Conservation (phyloP, 768 basidiomycete species). For the Tephrocybe sp. region DNA sequence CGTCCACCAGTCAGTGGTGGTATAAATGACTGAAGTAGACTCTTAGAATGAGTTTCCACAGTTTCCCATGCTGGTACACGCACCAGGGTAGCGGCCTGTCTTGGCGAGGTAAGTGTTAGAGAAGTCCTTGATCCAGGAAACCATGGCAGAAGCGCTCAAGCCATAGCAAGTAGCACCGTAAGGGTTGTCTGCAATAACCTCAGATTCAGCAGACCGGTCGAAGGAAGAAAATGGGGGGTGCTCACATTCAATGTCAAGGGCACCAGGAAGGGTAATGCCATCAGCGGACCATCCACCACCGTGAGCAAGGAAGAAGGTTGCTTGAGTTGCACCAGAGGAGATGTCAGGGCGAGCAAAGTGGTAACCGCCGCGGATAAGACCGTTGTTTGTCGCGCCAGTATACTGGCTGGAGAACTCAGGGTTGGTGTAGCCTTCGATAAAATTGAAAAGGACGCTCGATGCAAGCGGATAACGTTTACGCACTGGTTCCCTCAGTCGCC, state of each 20-base stretch:
- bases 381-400: constrained; percentile 52
- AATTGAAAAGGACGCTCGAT: neutral
- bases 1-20: constrained; percentile 68
- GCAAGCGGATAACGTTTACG: neutral
- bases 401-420: constrained; percentile 52
- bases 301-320: constrained; percentile 55
- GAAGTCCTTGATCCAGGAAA: constrained; percentile 63
- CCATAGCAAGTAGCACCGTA: constrained; percentile 55
- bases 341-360: constrained; percentile 47
- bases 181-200: constrained; percentile 43
- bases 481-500: constrained; percentile 50
- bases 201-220: neutral
- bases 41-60: neutral
- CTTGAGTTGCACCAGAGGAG: constrained; percentile 58
- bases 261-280: constrained; percentile 56
- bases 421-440: constrained; percentile 36
- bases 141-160: constrained; percentile 52
- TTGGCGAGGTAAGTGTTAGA: constrained; percentile 53
- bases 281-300: constrained; percentile 37
- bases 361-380: constrained; percentile 54
- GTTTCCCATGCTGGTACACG: neutral
- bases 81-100: constrained; percentile 47
- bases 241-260: constrained; percentile 63
- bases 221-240: neutral
- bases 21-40: constrained; percentile 49